Evolutionary conservation across 129 eudicot species (phyloP), one percentile per base, ranked within the genome.

Genomic region (Smallanthus sonchifolius): DNA sequence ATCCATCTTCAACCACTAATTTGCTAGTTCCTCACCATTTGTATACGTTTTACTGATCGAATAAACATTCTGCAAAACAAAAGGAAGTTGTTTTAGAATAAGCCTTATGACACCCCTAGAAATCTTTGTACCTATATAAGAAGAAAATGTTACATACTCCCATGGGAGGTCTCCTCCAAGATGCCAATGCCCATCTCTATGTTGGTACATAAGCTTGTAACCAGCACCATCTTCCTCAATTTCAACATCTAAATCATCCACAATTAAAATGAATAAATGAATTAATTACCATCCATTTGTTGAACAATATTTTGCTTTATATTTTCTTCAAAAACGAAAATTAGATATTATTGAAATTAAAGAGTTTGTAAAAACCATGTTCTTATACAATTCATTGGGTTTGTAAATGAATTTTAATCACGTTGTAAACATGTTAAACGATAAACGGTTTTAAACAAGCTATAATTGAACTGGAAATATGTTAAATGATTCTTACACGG

Each of bases 91-190:
- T 28, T 9, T 24, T 28, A 6, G 5, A 17, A 15, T 15, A 1
- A n/a, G 13, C n/a, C 16, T 24, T 24, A 24, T 24, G 30, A 24
- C 30, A 24, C 30, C 30, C 30, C 30, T 24, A 24, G 30, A 24
- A 39, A 42, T 2, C 10, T 42, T 11, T 2, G 45, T 42, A 24
- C 30, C 30, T 9, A 40, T 6, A 13, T 3, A 47, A 55, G 6
- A 56, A 45, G 47, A 6, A 45, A 76, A 77, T 34, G 51, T 4
- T 78, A 63, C 82, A 51, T 78, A 78, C 82, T 78, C 77, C 82
- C 82, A 78, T 71, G 82, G 82, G 63, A 78, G 60, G 72, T 78
- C 67, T 78, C 77, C 73, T 17, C 77, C 82, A 39, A 71, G 82
- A 62, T 48, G 73, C 82, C 82, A 78, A 40, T 71, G 67, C 19